These are phyloP conservation scores for Candida albicans DNA, from an alignment of 1,139 yeast species.

Conservation along the genomic window DNA sequence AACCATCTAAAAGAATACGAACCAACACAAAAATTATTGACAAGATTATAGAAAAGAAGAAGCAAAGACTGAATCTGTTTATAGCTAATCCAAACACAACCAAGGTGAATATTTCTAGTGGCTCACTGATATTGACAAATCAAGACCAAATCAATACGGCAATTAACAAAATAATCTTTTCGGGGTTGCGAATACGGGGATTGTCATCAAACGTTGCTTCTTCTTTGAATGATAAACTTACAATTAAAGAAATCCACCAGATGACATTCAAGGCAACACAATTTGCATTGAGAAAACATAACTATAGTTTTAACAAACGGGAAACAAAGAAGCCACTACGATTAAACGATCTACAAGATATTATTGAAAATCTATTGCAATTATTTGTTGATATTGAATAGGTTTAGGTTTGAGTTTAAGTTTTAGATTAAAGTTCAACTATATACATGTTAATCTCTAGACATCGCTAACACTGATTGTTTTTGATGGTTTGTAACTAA, in stretches of 20 bases:
- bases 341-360: conserved; percentile 36
- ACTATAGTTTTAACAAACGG: conserved; percentile 25
- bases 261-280: conserved; percentile 44
- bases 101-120: conserved; percentile 1
- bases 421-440: no score
- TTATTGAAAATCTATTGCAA: conserved; percentile 37
- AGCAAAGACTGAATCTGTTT: conserved; percentile 20
- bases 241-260: conserved; percentile 42
- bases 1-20: background rate
- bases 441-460: conserved; percentile 4
- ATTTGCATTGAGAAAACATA: conserved; percentile 41
- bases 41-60: conserved; percentile 34
- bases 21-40: conserved; percentile 32
- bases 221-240: conserved; percentile 32
- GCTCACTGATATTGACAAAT: conserved; percentile 23
- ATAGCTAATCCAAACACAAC: conserved; percentile 8
- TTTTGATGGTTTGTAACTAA: conserved; percentile 11
- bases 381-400: conserved; percentile 34
- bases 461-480: conserved; percentile 8
- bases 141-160: conserved; percentile 37
- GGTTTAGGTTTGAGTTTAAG: background rate
- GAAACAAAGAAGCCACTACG: conserved; percentile 17
- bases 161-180: conserved; percentile 35
- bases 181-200: conserved; percentile 47
- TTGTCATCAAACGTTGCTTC: conserved; percentile 26